These are phyloP conservation scores for Chalaropsis thielavioides DNA, from an alignment of 2,329 filamentous ascomycete genomes.

Conservation along the genomic window DNA sequence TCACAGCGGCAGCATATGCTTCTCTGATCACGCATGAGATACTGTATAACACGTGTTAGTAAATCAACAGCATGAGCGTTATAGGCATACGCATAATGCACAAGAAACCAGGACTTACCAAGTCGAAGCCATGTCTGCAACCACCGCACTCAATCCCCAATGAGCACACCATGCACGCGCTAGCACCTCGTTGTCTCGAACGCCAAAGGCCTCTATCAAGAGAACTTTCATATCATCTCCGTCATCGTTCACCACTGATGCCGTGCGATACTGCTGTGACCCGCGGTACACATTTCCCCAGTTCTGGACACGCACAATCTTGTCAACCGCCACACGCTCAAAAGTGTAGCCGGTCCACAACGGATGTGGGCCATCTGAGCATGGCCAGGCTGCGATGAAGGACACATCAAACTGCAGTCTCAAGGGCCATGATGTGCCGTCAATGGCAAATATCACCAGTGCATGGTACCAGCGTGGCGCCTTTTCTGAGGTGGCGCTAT, in stretches of 20 bases:
- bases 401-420: slow-evolving; percentile 48
- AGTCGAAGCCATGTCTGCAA: slow-evolving; percentile 54
- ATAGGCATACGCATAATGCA: neutral
- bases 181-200: slow-evolving; percentile 61
- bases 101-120: slow-evolving; percentile 34
- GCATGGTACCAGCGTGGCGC: slow-evolving; percentile 42
- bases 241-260: slow-evolving; percentile 19
- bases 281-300: slow-evolving; percentile 41
- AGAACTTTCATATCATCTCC: slow-evolving; percentile 37
- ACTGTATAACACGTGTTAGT: slow-evolving; percentile 27
- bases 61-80: neutral
- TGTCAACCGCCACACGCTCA: slow-evolving; percentile 44
- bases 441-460: slow-evolving; percentile 47
- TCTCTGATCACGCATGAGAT: slow-evolving; percentile 62
- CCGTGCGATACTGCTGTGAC: slow-evolving; percentile 15
- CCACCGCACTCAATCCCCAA: slow-evolving; percentile 56
- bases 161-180: slow-evolving; percentile 64
- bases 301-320: slow-evolving; percentile 49
- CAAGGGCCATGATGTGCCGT: slow-evolving; percentile 48
- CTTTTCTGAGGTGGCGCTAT: neutral
- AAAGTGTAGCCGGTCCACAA: slow-evolving; percentile 60
- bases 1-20: slow-evolving; percentile 58
- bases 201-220: slow-evolving; percentile 58
- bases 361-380: slow-evolving; percentile 48
- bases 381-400: slow-evolving; percentile 53